Conservation (phyloP, 257 asterid genomes). For the Plectranthus barbatus region DNA sequence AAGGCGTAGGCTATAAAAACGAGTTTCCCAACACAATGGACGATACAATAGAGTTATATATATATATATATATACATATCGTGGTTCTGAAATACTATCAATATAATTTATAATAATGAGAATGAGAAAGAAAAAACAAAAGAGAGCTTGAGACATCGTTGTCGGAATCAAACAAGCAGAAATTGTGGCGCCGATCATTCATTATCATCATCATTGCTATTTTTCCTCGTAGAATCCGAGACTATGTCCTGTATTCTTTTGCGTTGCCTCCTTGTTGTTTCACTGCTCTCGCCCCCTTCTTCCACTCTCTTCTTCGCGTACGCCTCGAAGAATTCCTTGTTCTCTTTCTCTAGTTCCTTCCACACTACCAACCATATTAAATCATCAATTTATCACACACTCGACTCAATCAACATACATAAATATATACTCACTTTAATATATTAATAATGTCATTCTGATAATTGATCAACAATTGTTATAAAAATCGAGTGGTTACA, state of each 20-base stretch:
- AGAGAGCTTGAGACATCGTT: background rate
- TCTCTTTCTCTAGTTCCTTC: constrained; percentile 71
- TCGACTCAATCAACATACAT: too few species aligned
- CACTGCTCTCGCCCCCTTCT: constrained; percentile 11
- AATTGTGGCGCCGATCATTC: background rate
- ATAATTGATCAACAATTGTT: too few species aligned
- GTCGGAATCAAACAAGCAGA: constrained; percentile 1
- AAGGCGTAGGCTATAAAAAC: too few species aligned
- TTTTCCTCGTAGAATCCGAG: constrained; percentile 30
- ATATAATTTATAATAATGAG: too few species aligned
- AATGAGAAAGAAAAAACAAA: background rate
- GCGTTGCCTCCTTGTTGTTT: constrained; percentile 26
- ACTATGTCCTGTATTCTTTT: constrained; percentile 15
- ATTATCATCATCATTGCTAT: constrained; percentile 8
- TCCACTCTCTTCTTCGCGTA: constrained; percentile 34
- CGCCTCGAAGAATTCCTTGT: constrained; percentile 26
- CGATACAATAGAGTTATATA: too few species aligned
- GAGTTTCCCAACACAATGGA: too few species aligned
- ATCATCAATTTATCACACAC: too few species aligned
- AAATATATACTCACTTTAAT: too few species aligned
- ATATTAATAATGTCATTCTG: too few species aligned
- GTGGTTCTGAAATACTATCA: too few species aligned
- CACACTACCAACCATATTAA: constrained; percentile 34
- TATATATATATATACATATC: too few species aligned
- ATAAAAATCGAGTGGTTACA: too few species aligned